Evolutionary conservation across 106 monocot species (phyloP).

Genomic region (Agapanthus africanus): DNA sequence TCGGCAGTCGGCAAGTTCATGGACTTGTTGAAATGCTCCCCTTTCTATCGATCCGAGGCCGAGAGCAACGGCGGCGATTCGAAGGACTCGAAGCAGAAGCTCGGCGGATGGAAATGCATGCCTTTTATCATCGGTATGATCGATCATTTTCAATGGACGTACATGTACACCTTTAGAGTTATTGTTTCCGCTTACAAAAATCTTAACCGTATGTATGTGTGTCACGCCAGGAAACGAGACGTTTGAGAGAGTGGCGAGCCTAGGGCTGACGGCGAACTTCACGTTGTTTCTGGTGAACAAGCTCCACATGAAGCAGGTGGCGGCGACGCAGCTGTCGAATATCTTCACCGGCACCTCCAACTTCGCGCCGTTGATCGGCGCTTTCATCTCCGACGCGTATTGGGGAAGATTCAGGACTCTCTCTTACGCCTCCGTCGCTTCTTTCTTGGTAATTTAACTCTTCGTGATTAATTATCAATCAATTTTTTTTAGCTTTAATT

Average conservation of each 20-base stretch:
- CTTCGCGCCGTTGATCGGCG: conserved; percentile 43
- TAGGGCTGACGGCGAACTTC: conserved; percentile 39
- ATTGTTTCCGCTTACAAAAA: background rate
- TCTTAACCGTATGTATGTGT: background rate
- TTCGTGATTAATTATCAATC: no score
- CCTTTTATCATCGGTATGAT: conserved; percentile 29
- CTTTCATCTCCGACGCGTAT: conserved; percentile 46
- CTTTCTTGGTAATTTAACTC: conserved; percentile 44
- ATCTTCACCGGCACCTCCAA: conserved; percentile 40
- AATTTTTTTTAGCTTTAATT: no score
- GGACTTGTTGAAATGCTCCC: no score
- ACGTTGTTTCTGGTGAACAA: conserved; percentile 29
- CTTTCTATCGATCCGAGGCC: no score
- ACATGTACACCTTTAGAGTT: no score
- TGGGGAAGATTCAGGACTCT: conserved; percentile 36
- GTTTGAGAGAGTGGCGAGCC: conserved; percentile 38
- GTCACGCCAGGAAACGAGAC: conserved; percentile 39
- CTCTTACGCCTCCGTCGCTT: conserved; percentile 27
- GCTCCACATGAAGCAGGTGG: conserved; percentile 24
- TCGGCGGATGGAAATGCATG: conserved; percentile 28
- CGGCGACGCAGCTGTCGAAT: conserved; percentile 21
- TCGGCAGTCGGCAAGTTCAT: no score
- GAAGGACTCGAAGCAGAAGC: background rate
- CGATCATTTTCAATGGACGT: no score
- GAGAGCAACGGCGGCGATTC: no score